Percentiles rank a stretch among this genome's conserved stretches.
Evolutionary conservation across 139 green algal genomes (phyloP).

Genomic region (Coccomyxa sp.): DNA sequence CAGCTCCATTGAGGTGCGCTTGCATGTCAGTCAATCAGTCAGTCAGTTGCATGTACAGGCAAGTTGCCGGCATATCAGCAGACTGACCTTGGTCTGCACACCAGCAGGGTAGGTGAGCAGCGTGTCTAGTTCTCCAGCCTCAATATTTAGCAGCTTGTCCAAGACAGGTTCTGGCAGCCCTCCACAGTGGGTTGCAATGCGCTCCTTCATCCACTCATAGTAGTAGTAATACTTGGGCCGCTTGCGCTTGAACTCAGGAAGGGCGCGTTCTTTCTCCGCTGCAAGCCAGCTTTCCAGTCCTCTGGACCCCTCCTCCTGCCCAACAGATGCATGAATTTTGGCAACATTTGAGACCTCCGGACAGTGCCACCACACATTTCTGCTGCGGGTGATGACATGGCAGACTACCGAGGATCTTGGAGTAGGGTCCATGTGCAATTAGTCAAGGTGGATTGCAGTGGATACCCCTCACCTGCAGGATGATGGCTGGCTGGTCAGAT

Average conservation of each 20-base stretch:
- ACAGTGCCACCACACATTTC: background rate
- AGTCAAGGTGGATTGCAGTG: background rate
- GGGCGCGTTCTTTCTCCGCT: constrained; percentile 16
- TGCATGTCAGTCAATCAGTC: background rate
- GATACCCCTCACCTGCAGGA: constrained; percentile 13
- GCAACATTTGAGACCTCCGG: background rate
- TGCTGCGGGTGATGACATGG: background rate
- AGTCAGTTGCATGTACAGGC: background rate
- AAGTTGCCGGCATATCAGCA: background rate
- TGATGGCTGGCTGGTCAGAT: constrained; percentile 18
- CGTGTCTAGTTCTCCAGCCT: background rate
- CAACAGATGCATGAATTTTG: background rate
- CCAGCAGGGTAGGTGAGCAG: background rate
- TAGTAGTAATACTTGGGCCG: constrained; percentile 74
- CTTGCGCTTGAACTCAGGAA: constrained; percentile 47
- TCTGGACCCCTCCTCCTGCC: constrained; percentile 17
- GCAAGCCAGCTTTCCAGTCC: constrained; percentile 30
- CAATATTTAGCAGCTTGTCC: constrained; percentile 56
- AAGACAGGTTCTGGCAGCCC: constrained; percentile 59
- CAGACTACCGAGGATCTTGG: background rate
- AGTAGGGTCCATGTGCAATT: background rate
- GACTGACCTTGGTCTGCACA: background rate
- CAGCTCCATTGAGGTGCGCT: no score
- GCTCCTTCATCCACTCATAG: constrained; percentile 66
- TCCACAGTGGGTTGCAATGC: constrained; percentile 39